phyloP scores from a whole-genome alignment of 2,329 filamentous ascomycete genomes.

The Diaporthe capsici region DNA sequence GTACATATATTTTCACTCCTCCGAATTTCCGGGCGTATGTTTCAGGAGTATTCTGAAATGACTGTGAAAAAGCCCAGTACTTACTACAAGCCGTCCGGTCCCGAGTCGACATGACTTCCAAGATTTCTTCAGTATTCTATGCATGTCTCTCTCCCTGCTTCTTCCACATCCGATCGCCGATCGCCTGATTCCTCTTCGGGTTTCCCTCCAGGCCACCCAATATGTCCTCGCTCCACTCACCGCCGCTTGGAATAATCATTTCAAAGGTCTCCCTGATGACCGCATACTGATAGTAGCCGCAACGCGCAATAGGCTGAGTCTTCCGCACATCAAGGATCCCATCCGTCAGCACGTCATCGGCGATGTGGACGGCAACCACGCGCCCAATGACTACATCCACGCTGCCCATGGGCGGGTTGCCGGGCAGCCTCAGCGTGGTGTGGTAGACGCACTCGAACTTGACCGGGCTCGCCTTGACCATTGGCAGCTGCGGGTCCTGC shows the following conservation, averaged over 20 bases:
- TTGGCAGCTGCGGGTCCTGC: conserved; percentile 53
- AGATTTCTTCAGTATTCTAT: not conserved
- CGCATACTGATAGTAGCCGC: conserved; percentile 72
- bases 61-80: not conserved
- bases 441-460: conserved; percentile 72
- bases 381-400: conserved; percentile 71
- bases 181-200: conserved; percentile 12
- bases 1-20: not conserved
- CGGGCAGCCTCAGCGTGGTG: conserved; percentile 66
- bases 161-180: conserved; percentile 5
- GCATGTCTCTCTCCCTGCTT: not conserved
- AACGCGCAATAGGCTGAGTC: conserved; percentile 71
- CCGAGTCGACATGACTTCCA: not conserved
- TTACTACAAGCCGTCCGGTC: not conserved
- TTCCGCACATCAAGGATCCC: conserved; percentile 69
- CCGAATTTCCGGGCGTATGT: not conserved
- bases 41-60: not conserved
- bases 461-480: conserved; percentile 69
- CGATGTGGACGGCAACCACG: conserved; percentile 71
- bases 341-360: conserved; percentile 66
- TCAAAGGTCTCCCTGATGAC: conserved; percentile 70
- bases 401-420: conserved; percentile 69
- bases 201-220: conserved; percentile 44
- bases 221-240: conserved; percentile 39
- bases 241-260: conserved; percentile 62